These are phyloP conservation scores for Phytophthora melonis DNA, from an alignment of 352 stramenopile genomes.

Conservation along the genomic window DNA sequence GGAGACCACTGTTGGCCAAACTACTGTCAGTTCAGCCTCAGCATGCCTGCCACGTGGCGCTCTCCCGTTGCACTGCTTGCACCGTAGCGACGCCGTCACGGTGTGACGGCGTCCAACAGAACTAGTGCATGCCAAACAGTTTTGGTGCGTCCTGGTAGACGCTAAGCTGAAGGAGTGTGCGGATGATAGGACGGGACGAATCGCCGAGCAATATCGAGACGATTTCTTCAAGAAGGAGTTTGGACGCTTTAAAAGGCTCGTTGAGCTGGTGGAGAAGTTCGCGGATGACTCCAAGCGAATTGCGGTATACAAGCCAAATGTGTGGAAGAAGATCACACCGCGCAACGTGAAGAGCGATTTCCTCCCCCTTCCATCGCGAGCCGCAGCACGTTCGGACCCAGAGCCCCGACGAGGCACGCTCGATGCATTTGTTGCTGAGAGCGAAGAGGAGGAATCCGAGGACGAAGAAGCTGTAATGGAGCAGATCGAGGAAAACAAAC, in stretches of 20 bases:
- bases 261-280: conserved; percentile 73
- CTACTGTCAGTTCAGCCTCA: too few relatives aligned
- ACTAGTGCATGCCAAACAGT: conserved; percentile 82
- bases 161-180: conserved; percentile 58
- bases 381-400: background rate
- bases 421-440: conserved; percentile 72
- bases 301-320: conserved; percentile 54
- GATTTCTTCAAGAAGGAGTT: conserved; percentile 74
- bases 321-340: conserved; percentile 69
- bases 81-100: too few relatives aligned
- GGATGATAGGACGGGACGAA: conserved; percentile 58
- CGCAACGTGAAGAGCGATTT: conserved; percentile 62
- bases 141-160: conserved; percentile 80
- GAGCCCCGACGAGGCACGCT: conserved; percentile 57
- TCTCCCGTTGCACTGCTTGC: too few relatives aligned
- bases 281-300: conserved; percentile 58
- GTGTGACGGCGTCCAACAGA: too few relatives aligned
- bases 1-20: too few relatives aligned
- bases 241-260: conserved; percentile 77
- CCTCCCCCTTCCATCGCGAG: conserved; percentile 38
- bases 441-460: conserved; percentile 57
- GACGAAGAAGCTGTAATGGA: conserved; percentile 54
- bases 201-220: conserved; percentile 46
- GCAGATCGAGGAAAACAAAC: conserved; percentile 34
- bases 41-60: too few relatives aligned